These are phyloP conservation scores for Lactarius hengduanensis DNA, from an alignment of 768 basidiomycete genomes.

Conservation along the genomic window DNA sequence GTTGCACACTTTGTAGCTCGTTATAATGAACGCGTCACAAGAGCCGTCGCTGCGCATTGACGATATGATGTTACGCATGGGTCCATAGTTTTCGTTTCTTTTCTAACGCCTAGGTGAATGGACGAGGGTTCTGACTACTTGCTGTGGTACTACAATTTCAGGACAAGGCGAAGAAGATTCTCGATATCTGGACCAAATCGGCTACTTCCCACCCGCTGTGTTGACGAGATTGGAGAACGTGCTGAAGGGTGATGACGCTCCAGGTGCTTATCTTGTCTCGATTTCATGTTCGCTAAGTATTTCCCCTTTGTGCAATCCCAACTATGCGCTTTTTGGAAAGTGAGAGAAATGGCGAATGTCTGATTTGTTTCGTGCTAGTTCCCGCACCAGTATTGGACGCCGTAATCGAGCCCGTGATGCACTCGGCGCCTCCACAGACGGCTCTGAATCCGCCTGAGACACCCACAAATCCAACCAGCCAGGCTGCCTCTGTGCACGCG, in stretches of 20 bases:
- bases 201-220: conserved; percentile 77
- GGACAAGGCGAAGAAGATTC: conserved; percentile 97
- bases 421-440: conserved; percentile 26
- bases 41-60: conserved; percentile 31
- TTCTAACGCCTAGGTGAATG: conserved; percentile 36
- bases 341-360: conserved; percentile 56
- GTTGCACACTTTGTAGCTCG: conserved; percentile 27
- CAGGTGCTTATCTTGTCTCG: conserved; percentile 84
- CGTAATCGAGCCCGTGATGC: conserved; percentile 26
- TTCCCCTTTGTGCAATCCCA: conserved; percentile 66
- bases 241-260: conserved; percentile 57
- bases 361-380: conserved; percentile 44
- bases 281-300: conserved; percentile 80
- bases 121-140: conserved; percentile 40
- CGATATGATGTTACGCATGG: conserved; percentile 34
- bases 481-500: conserved; percentile 51
- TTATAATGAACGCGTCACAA: conserved; percentile 27
- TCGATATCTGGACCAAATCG: conserved; percentile 95
- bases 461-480: conserved; percentile 31
- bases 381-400: conserved; percentile 27
- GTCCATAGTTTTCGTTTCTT: conserved; percentile 32
- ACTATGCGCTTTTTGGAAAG: conserved; percentile 47
- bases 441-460: conserved; percentile 32
- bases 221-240: conserved; percentile 70
- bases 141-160: conserved; percentile 45